These are phyloP conservation scores for Pisolithus microcarpus DNA, from an alignment of 768 basidiomycete genomes.

Conservation along the genomic window DNA sequence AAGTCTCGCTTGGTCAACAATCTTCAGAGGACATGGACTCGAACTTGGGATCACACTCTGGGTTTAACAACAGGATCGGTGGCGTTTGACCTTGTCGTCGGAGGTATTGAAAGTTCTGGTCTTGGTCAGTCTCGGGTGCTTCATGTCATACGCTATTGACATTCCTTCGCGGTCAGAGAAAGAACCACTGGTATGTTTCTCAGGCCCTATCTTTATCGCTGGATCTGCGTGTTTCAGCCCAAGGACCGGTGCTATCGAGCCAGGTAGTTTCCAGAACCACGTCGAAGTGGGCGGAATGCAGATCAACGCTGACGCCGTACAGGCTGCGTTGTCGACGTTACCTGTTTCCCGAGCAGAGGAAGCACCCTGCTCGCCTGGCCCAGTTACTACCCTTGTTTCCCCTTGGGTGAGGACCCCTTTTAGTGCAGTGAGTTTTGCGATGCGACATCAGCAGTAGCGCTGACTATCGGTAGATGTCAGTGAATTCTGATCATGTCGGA, in stretches of 20 bases:
- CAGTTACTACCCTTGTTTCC: constrained; percentile 8
- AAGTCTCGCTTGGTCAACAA: constrained; percentile 53
- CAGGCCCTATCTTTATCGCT: constrained; percentile 37
- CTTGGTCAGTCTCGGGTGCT: constrained; percentile 24
- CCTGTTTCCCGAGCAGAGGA: constrained; percentile 3
- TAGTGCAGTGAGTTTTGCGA: constrained; percentile 12
- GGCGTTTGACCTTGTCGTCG: constrained; percentile 42
- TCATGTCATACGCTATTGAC: not conserved
- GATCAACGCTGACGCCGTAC: constrained; percentile 39
- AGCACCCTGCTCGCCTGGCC: not conserved
- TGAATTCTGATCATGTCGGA: constrained; percentile 6
- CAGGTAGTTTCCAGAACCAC: constrained; percentile 42
- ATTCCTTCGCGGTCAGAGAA: constrained; percentile 15
- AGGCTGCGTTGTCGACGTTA: constrained; percentile 10
- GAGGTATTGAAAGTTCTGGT: constrained; percentile 39
- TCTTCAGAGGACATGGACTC: constrained; percentile 56
- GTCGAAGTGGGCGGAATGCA: constrained; percentile 42
- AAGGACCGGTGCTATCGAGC: constrained; percentile 44
- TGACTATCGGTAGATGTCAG: constrained; percentile 14
- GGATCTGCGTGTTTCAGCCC: constrained; percentile 55
- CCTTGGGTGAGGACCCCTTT: constrained; percentile 26
- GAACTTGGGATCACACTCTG: constrained; percentile 65
- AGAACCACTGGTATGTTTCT: constrained; percentile 38
- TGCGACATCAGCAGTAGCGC: not conserved
- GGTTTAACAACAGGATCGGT: constrained; percentile 55